These are phyloP conservation scores for Xylaria sp. DNA, from an alignment of 2,329 filamentous ascomycete species.

Conservation along the genomic window DNA sequence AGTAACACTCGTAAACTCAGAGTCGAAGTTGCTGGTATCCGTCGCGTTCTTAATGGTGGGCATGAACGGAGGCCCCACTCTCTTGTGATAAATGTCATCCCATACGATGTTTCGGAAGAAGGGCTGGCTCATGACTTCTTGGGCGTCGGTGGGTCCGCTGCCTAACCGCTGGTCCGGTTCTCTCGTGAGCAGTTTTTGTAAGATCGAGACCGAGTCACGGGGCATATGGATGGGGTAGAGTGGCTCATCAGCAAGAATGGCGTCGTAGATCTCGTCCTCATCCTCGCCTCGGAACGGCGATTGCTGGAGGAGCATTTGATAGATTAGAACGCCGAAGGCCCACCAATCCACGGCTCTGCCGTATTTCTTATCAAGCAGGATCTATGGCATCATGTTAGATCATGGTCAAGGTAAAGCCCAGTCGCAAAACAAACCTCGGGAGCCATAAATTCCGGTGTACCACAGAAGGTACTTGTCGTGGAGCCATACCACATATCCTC, in stretches of 20 bases:
- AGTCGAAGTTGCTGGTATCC: conserved; percentile 99
- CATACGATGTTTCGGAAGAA: conserved; percentile 98
- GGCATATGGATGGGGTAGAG: conserved; percentile 99
- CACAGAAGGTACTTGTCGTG: conserved; percentile 96
- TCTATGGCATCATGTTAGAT: conserved; percentile 56
- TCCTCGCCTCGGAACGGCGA: conserved; percentile 98
- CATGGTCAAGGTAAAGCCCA: background rate
- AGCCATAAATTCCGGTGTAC: conserved; percentile 99
- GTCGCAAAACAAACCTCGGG: conserved; percentile 70
- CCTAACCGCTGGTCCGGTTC: conserved; percentile 93
- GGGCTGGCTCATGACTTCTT: conserved; percentile 98
- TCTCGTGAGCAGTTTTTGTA: conserved; percentile 94
- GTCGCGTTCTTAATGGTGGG: conserved; percentile 89
- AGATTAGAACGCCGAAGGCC: conserved; percentile 98
- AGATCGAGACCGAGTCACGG: conserved; percentile 92
- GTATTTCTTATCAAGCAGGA: conserved; percentile 97
- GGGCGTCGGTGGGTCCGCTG: conserved; percentile 92
- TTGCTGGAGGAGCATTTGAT: conserved; percentile 99
- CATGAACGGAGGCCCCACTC: conserved; percentile 84
- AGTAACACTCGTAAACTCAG: conserved; percentile 97
- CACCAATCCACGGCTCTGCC: conserved; percentile 98
- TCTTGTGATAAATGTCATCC: conserved; percentile 98
- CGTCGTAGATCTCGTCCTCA: conserved; percentile 99
- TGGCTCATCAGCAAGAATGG: conserved; percentile 95
- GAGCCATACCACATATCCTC: conserved; percentile 99